These are phyloP conservation scores for Acer campestre DNA, from an alignment of 345 rosid genomes.

Conservation along the genomic window DNA sequence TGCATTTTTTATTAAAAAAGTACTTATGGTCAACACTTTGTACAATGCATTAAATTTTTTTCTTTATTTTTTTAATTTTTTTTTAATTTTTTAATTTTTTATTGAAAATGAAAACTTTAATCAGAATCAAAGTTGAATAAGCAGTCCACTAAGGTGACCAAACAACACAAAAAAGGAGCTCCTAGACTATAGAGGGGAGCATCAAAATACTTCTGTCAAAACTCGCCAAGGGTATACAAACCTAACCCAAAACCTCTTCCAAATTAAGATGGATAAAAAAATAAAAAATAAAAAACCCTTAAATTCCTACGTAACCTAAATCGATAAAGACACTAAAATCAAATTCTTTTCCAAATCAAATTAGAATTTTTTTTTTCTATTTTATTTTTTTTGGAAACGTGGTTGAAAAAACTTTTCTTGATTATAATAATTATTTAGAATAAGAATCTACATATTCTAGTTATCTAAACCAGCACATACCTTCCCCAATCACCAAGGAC, in stretches of 20 bases:
- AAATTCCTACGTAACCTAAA: background rate
- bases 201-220: background rate
- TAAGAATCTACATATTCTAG: background rate
- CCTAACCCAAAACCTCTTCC: background rate
- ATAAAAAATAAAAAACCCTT: background rate
- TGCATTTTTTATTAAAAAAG: background rate
- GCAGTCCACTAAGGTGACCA: background rate
- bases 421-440: background rate
- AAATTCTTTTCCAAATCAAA: background rate
- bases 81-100: too few relatives aligned
- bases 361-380: background rate
- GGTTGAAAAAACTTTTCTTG: background rate
- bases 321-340: background rate
- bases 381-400: background rate
- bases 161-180: background rate
- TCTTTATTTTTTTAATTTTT: too few relatives aligned
- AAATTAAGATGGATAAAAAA: background rate
- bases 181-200: background rate
- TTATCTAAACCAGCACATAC: slow-evolving; percentile 31
- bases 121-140: background rate
- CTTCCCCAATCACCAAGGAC: slow-evolving; percentile 97
- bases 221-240: background rate
- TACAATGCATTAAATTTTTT: background rate
- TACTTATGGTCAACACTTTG: too few relatives aligned
- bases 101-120: too few relatives aligned